Base-by-base conservation (phyloP, 1,284 basidiomycete species). In the Ceratobasidium sp. region DNA sequence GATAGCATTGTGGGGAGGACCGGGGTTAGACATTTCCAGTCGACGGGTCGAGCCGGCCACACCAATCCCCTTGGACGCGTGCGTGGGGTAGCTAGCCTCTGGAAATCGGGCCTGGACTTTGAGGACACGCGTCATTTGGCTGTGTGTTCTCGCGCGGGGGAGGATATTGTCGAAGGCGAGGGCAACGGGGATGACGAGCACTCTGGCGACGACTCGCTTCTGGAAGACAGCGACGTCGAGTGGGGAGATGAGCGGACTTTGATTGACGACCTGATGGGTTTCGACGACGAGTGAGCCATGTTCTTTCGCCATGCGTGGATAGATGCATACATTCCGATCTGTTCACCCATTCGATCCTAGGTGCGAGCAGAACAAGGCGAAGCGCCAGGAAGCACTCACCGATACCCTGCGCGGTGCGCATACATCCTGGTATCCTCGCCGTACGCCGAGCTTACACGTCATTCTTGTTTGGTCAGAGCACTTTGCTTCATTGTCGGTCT, bases 211-310 rank as follows among this genome's bases (percentile, higher is more conserved):
- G 48, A 13, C 64, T 51, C 31, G 48, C 31, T 53, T 53, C 46
- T 14, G 4, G 51, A 69, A 69, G 37, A 56, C 29, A 69, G 53
- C 39, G 53, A 69, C 27, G 66, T 41, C 19, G 53, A 56, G 46
- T 69, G 64, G 64, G 16, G 24, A 43, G 66, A 69, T 46, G 66
- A 69, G 66, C 66, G 66, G 66, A 58, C 66, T 69, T 69, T 56
- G 66, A 69, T 69, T 58, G 66, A 69, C 34, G 53, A 27, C 37
- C 53, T 69, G 39, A 69, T 69, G 66, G 66, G 66, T 9, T 58
- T 69, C 53, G 66, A 69, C 53, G 66, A 69, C 53, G 49, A 69
- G 66, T 69, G 27, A 29, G 66, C 34, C 37, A 16, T 24, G 19
- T 56, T 43, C 37, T 14, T 19, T 29, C 22, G 7, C 46, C 48